phyloP scores from a whole-genome alignment of 1,284 basidiomycete genomes.

The Ceratobasidium theobromae region DNA sequence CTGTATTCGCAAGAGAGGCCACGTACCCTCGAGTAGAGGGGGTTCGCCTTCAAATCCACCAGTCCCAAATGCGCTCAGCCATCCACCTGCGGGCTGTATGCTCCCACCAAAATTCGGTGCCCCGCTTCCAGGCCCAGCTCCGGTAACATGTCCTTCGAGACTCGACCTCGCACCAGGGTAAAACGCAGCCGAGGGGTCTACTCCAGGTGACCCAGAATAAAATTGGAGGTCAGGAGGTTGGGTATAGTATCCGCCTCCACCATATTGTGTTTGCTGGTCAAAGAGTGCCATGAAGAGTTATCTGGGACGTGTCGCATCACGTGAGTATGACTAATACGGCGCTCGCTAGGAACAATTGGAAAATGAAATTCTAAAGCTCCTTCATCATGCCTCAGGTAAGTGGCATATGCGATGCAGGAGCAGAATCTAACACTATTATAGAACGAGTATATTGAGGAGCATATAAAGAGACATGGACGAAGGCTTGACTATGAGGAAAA shows the following conservation, averaged over 20 bases:
- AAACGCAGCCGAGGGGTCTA: conserved; percentile 26
- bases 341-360: neutral
- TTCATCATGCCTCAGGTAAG: conserved; percentile 62
- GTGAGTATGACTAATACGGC: conserved; percentile 13
- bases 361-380: conserved; percentile 29
- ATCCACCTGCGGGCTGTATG: conserved; percentile 70
- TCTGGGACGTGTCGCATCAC: conserved; percentile 22
- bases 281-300: conserved; percentile 30
- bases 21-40: conserved; percentile 83
- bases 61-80: conserved; percentile 96
- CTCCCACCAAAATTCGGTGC: conserved; percentile 60
- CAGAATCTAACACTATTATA: conserved; percentile 41
- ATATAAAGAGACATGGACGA: conserved; percentile 83
- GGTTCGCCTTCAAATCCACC: conserved; percentile 95
- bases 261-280: conserved; percentile 33
- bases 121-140: conserved; percentile 46
- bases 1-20: neutral
- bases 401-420: neutral
- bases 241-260: conserved; percentile 26
- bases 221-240: conserved; percentile 35
- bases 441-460: conserved; percentile 92
- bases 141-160: conserved; percentile 66
- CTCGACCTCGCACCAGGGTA: conserved; percentile 62
- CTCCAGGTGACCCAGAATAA: conserved; percentile 31
- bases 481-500: conserved; percentile 83